These are phyloP conservation scores for Mycena capillaripes DNA, from an alignment of 768 basidiomycete species.

Conservation along the genomic window DNA sequence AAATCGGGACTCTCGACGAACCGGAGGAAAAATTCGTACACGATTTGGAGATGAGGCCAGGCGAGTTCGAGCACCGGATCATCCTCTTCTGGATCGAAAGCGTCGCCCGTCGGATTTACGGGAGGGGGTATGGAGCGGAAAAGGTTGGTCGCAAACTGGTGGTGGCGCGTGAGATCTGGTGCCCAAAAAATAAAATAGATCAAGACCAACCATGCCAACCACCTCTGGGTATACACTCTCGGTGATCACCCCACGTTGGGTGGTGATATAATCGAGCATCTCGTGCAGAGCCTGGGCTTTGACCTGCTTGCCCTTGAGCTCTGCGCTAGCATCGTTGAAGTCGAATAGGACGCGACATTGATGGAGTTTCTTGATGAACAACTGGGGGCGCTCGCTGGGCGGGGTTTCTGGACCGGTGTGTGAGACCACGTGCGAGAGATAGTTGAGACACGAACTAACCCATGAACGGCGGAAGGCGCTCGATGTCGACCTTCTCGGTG, in stretches of 20 bases:
- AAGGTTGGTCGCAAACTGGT: conserved; percentile 95
- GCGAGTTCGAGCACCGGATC: conserved; percentile 99
- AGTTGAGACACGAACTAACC: conserved; percentile 65
- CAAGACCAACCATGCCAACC: conserved; percentile 88
- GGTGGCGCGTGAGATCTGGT: conserved; percentile 13
- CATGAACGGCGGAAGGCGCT: conserved; percentile 91
- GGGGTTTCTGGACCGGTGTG: conserved; percentile 78
- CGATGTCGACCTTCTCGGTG: conserved; percentile 96
- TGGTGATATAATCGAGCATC: conserved; percentile 99
- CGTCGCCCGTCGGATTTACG: conserved; percentile 97
- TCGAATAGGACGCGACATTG: conserved; percentile 98
- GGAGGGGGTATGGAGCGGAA: conserved; percentile 99
- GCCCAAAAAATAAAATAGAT: conserved; percentile 9
- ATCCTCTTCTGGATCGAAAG: conserved; percentile 99
- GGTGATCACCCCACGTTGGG: conserved; percentile 95
- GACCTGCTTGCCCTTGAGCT: conserved; percentile 97
- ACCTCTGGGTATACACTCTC: conserved; percentile 99
- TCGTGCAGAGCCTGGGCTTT: conserved; percentile 98
- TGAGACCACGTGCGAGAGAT: conserved; percentile 3
- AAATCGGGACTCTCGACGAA: conserved; percentile 99
- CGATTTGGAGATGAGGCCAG: conserved; percentile 99
- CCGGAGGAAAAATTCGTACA: conserved; percentile 99
- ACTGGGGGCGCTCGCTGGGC: conserved; percentile 86
- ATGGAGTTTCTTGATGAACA: conserved; percentile 95
- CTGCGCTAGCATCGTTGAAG: conserved; percentile 97